These are phyloP conservation scores for Ceratopteris richardii DNA, from an alignment of 75 land plant species.

Conservation along the genomic window DNA sequence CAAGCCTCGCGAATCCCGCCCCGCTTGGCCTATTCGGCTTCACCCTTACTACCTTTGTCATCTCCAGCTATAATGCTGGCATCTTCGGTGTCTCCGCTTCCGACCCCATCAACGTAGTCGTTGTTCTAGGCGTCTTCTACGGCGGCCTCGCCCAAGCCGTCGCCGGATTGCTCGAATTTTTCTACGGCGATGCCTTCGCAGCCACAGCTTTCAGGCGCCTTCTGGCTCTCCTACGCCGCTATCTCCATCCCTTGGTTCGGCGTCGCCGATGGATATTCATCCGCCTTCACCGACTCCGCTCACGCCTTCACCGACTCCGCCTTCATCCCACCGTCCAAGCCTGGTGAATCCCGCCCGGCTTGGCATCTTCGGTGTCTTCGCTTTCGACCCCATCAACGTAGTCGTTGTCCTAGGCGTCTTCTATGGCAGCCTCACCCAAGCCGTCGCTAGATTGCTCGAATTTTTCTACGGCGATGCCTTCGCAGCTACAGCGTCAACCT, in stretches of 20 bases:
- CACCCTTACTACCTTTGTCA: no score
- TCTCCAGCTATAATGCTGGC: no score
- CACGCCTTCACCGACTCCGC: no score
- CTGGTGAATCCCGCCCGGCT: no score
- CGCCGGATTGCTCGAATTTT: conserved; percentile 16
- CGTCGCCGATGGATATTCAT: background rate
- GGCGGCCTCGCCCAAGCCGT: conserved; percentile 3
- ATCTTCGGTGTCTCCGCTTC: no score
- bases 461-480: conserved; percentile 11
- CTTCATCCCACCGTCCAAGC: no score
- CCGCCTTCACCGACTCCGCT: no score
- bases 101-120: conserved; percentile 6
- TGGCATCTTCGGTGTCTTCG: no score
- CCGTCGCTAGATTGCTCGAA: conserved; percentile 14
- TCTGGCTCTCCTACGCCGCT: conserved; percentile 16
- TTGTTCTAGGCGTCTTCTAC: conserved; percentile 7
- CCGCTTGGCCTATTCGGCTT: no score
- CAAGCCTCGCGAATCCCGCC: no score
- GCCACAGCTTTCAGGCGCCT: conserved; percentile 20
- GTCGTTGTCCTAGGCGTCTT: conserved; percentile 4
- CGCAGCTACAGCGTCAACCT: conserved; percentile 15
- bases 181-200: conserved; percentile 9
- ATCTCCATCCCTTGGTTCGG: conserved; percentile 12
- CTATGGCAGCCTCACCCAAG: conserved; percentile 3
- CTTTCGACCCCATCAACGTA: conserved; percentile 8